Conservation (phyloP, 805 yeast genomes). For the Teunomyces atbi region DNA sequence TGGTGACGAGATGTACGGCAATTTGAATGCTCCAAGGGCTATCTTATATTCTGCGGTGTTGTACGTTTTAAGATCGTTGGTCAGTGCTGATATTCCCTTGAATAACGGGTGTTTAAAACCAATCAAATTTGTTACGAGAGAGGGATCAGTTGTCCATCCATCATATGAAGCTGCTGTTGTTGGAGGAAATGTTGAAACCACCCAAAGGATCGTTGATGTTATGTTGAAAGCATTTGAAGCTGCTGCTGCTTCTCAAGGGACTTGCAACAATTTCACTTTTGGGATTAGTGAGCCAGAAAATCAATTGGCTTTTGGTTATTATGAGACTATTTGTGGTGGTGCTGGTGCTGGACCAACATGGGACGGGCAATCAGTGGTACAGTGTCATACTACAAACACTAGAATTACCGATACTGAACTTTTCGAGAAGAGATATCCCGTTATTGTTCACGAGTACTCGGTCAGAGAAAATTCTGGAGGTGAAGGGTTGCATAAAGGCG, state of each 20-base stretch:
- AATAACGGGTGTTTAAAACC: conserved; percentile 92
- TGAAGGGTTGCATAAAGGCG: conserved; percentile 67
- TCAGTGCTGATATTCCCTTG: conserved; percentile 84
- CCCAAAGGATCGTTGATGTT: conserved; percentile 90
- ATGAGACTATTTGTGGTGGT: conserved; percentile 95
- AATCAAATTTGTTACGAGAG: conserved; percentile 51
- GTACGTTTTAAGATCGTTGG: conserved; percentile 81
- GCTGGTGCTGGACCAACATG: conserved; percentile 88
- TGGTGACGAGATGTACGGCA: conserved; percentile 83
- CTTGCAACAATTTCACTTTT: conserved; percentile 91
- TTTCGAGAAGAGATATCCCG: conserved; percentile 86
- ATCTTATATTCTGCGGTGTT: conserved; percentile 86
- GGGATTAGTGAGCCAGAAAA: conserved; percentile 66
- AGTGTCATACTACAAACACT: conserved; percentile 92
- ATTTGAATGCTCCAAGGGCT: conserved; percentile 89
- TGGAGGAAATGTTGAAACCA: conserved; percentile 87
- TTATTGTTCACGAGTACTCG: conserved; percentile 67
- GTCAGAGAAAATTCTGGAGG: conserved; percentile 81
- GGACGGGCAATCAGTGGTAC: conserved; percentile 88
- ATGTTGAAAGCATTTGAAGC: conserved; percentile 82
- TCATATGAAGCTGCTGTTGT: conserved; percentile 87
- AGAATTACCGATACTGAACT: conserved; percentile 90
- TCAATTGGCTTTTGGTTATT: conserved; percentile 76
- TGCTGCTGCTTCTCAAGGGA: conserved; percentile 95
- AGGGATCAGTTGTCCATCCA: conserved; percentile 57